A percentile compares a stretch with the other conserved stretches of the same genome.
phyloP scores from a whole-genome alignment of 2,329 filamentous ascomycete species.

The Botrytis paeoniae region DNA sequence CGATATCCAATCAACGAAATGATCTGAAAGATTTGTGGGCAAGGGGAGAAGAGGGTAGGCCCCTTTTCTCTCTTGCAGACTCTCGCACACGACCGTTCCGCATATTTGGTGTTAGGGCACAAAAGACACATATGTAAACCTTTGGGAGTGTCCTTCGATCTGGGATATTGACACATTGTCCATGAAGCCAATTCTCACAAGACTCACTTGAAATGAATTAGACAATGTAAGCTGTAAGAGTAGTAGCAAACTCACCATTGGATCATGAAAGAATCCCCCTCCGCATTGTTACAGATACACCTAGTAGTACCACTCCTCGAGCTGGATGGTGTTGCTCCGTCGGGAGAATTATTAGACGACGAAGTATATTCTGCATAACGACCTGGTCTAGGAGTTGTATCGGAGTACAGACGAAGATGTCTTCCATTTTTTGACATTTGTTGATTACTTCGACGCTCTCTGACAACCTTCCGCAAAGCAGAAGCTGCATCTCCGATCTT shows the following conservation, averaged over 20 bases:
- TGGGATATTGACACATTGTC: slow-evolving; percentile 57
- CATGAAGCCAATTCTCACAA: slow-evolving; percentile 64
- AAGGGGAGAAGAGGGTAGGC: slow-evolving; percentile 41
- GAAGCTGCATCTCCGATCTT: slow-evolving; percentile 56
- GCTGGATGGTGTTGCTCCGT: slow-evolving; percentile 46
- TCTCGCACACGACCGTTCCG: slow-evolving; percentile 49
- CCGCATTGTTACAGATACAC: slow-evolving; percentile 52
- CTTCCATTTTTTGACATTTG: slow-evolving; percentile 28
- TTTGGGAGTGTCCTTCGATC: slow-evolving; percentile 53
- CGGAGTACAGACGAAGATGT: slow-evolving; percentile 28
- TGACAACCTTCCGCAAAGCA: slow-evolving; percentile 55
- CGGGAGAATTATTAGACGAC: slow-evolving; percentile 50
- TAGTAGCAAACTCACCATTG: slow-evolving; percentile 52
- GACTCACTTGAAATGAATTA: slow-evolving; percentile 44
- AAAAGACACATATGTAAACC: slow-evolving; percentile 63
- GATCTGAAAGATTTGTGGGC: slow-evolving; percentile 45
- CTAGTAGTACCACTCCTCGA: slow-evolving; percentile 43
- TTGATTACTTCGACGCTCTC: slow-evolving; percentile 32
- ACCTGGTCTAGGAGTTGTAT: slow-evolving; percentile 26
- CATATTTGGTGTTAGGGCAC: slow-evolving; percentile 56
- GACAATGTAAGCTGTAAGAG: neutral
- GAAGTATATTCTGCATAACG: slow-evolving; percentile 29
- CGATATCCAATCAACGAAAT: slow-evolving; percentile 39
- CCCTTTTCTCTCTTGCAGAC: slow-evolving; percentile 23
- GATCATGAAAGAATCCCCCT: slow-evolving; percentile 54